phyloP scores from a whole-genome alignment of 2,329 filamentous ascomycete genomes.

The Penicillium oxalicum region DNA sequence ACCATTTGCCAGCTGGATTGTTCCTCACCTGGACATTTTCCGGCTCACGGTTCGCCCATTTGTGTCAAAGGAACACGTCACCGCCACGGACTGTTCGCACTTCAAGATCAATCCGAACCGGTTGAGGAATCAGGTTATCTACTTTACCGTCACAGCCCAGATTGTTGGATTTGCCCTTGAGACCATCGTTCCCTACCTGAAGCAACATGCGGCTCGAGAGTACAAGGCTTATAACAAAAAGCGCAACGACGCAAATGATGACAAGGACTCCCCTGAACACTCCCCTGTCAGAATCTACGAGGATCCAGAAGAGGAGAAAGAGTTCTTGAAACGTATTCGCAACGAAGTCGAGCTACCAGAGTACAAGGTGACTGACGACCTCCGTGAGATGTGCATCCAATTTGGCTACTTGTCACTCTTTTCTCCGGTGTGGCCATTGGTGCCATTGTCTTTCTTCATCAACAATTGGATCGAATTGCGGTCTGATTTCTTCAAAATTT shows the following conservation, averaged over 20 bases:
- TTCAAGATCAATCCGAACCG: slow-evolving; percentile 82
- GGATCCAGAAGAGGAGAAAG: slow-evolving; percentile 72
- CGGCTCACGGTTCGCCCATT: slow-evolving; percentile 69
- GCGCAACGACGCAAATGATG: slow-evolving; percentile 19
- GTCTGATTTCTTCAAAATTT: slow-evolving; percentile 93
- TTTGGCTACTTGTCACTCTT: slow-evolving; percentile 89
- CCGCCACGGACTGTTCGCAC: slow-evolving; percentile 50
- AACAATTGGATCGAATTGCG: slow-evolving; percentile 97
- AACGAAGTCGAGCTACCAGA: slow-evolving; percentile 74
- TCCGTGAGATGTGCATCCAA: slow-evolving; percentile 90
- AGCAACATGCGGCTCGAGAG: slow-evolving; percentile 71
- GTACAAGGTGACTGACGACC: slow-evolving; percentile 89
- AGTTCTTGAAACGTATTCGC: slow-evolving; percentile 76
- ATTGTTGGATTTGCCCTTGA: slow-evolving; percentile 85
- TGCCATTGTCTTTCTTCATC: slow-evolving; percentile 78
- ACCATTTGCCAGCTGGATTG: slow-evolving; percentile 78
- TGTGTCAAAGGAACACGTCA: slow-evolving; percentile 66
- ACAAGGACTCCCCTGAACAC: slow-evolving; percentile 19
- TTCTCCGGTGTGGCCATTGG: slow-evolving; percentile 88
- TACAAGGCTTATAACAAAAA: slow-evolving; percentile 45
- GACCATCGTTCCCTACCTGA: slow-evolving; percentile 76
- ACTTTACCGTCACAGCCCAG: slow-evolving; percentile 93
- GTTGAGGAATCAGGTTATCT: slow-evolving; percentile 87
- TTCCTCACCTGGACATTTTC: slow-evolving; percentile 87
- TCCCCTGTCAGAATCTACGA: slow-evolving; percentile 42